Conservation (phyloP, 768 basidiomycete species). For the Artomyces pyxidatus region DNA sequence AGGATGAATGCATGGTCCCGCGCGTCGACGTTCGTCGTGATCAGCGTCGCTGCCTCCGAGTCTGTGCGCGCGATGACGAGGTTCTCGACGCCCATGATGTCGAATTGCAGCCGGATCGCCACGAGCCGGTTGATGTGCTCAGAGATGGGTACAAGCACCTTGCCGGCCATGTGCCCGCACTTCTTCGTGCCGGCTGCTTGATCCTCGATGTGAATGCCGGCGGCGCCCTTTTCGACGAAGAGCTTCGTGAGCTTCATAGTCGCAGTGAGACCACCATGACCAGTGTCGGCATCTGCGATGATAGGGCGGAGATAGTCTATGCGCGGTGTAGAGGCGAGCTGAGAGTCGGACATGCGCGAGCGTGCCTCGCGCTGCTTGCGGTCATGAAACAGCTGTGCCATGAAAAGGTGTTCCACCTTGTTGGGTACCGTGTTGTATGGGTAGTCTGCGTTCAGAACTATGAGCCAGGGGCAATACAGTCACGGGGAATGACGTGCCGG, state of each 20-base stretch:
- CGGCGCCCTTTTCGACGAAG: slow-evolving; percentile 97
- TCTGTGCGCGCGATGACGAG: slow-evolving; percentile 91
- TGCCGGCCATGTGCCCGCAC: slow-evolving; percentile 89
- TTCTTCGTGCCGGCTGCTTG: slow-evolving; percentile 98
- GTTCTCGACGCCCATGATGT: slow-evolving; percentile 97
- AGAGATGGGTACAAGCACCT: slow-evolving; percentile 93
- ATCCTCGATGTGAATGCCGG: slow-evolving; percentile 96
- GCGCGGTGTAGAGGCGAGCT: slow-evolving; percentile 59
- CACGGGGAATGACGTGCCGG: slow-evolving; percentile 43
- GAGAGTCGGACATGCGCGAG: slow-evolving; percentile 56
- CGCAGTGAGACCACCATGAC: slow-evolving; percentile 96
- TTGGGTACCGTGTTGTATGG: slow-evolving; percentile 98
- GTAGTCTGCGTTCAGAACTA: slow-evolving; percentile 53
- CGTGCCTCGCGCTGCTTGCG: slow-evolving; percentile 88
- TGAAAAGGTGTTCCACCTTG: slow-evolving; percentile 97
- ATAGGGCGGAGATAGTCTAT: slow-evolving; percentile 93
- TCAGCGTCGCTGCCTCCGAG: slow-evolving; percentile 94
- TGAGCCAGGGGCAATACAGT: background rate
- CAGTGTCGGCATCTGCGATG: slow-evolving; percentile 96
- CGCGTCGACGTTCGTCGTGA: slow-evolving; percentile 93
- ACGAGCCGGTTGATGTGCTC: slow-evolving; percentile 98
- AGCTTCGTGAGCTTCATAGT: slow-evolving; percentile 98
- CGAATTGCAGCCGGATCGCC: slow-evolving; percentile 94
- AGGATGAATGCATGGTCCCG: slow-evolving; percentile 98
- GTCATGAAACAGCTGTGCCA: slow-evolving; percentile 98